Percentiles rank a stretch among this genome's conserved stretches.
Evolutionary conservation across 208 protist genomes (phyloP).

Genomic region (Leishmania aethiopica): DNA sequence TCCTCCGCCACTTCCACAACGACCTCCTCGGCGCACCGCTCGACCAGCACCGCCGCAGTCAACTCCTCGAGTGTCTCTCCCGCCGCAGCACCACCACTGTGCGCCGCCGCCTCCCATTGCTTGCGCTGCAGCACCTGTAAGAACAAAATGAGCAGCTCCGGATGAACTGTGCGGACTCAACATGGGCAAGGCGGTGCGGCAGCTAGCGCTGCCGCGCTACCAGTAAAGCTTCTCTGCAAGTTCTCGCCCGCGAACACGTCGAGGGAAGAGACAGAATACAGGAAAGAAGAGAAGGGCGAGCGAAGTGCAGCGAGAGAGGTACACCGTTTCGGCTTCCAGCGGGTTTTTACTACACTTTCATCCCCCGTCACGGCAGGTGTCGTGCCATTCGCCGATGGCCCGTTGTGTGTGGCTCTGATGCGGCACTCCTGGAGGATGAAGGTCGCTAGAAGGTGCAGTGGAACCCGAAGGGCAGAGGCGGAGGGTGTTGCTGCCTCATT

Average conservation of each 20-base stretch:
- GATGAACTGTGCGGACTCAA: neutral
- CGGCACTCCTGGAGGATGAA: constrained; percentile 30
- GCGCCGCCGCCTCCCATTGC: neutral
- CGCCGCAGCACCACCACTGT: neutral
- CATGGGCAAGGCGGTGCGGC: neutral
- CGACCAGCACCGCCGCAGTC: neutral
- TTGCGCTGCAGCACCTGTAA: neutral
- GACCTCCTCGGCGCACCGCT: neutral
- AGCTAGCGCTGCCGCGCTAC: neutral
- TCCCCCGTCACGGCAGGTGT: neutral
- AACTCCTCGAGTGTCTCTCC: constrained; percentile 9
- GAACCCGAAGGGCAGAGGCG: constrained; percentile 4
- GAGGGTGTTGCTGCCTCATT: neutral
- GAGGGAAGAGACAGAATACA: neutral
- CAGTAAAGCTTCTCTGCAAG: neutral
- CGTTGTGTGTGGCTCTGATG: neutral
- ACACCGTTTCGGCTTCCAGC: neutral
- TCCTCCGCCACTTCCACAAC: neutral
- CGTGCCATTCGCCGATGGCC: neutral
- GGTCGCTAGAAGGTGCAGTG: constrained; percentile 21
- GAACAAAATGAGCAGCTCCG: constrained; percentile 11
- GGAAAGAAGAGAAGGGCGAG: neutral
- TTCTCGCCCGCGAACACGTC: neutral
- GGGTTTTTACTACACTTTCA: neutral
- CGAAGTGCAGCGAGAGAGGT: neutral